A percentile compares a stretch with the other conserved stretches of the same genome.
These are phyloP conservation scores for Pleomassaria siparia DNA, from an alignment of 2,329 filamentous ascomycete genomes.

Conservation along the genomic window DNA sequence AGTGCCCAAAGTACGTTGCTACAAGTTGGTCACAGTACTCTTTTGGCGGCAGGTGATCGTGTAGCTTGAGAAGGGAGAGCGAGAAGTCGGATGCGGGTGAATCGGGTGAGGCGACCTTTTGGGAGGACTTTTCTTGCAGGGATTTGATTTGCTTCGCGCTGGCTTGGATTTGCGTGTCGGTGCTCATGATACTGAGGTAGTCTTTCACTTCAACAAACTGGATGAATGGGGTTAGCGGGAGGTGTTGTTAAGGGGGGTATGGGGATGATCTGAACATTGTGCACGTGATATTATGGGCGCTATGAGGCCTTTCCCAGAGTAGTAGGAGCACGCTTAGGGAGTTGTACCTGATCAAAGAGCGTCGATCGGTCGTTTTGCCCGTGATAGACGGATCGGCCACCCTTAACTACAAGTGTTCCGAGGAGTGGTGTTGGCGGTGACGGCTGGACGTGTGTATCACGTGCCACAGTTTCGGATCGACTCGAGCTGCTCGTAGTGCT, in stretches of 20 bases:
- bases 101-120: conserved; percentile 13
- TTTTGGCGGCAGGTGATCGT: conserved; percentile 21
- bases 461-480: background rate
- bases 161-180: conserved; percentile 16
- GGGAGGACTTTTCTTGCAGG: conserved; percentile 16
- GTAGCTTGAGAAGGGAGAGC: conserved; percentile 18
- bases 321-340: too few species aligned
- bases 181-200: conserved; percentile 16
- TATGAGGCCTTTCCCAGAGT: too few species aligned
- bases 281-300: too few species aligned
- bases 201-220: conserved; percentile 21
- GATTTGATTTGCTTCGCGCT: conserved; percentile 20
- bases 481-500: conserved; percentile 2
- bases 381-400: conserved; percentile 17
- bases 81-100: conserved; percentile 13
- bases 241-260: background rate
- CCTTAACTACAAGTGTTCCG: conserved; percentile 23
- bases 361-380: conserved; percentile 24
- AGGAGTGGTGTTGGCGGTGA: conserved; percentile 9
- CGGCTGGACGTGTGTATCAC: background rate
- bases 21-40: conserved; percentile 24
- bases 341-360: conserved; percentile 25
- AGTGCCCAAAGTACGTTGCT: conserved; percentile 19
- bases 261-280: too few species aligned
- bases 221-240: too few species aligned